Evolutionary conservation across 2,329 filamentous ascomycete species (phyloP), one percentile per base, ranked within the genome.

Genomic region (Chrysoporthe cubensis): DNA sequence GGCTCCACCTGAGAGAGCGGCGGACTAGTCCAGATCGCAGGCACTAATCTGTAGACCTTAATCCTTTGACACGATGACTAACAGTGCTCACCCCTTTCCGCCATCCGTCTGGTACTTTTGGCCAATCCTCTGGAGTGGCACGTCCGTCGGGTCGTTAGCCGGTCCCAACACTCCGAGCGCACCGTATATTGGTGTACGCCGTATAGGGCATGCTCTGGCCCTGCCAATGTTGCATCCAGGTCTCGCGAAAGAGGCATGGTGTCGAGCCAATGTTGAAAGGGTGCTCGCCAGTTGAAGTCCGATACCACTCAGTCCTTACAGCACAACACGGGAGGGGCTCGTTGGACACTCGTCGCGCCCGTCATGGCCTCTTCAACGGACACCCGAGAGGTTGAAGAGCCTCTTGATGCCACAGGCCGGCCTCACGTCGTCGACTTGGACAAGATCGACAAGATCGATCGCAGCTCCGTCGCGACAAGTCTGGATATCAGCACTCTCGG

Each of bases 401-500:
- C 64, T 34, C 44, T 56, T 50, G 54, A 48, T 42, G n/a, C 57
- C 40, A 34, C 42, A 8, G 7, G 26, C 16, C 64, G 57, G 52
- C 54, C 54, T 42, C 67, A 64, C 43, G 37, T 60, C 32, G 11
- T 65, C 21, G 74, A 79, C 18, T 61, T 74, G 42, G 77, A 80
- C 59, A 79, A 78, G 57, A 67, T 75, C 52, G 78, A 80, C 58
- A 79, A 77, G 56, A 64, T 75, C 52, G 78, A 78, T 21, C 73
- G 71, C 34, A 71, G 73, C 69, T 80, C 78, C 4, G 69, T 75
- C n/a, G 76, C 77, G 43, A 76, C 73, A 1, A 74, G 74, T 0
- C 69, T 75, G 62, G 75, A 77, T 58, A 71, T 69, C 7, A 63
- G 65, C 6, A 63, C 67, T 48, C 34, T 11, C 50, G 67, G 57